Base-by-base conservation (phyloP, 148 eudicot genomes). In the Amaranthus hypochondriacus region DNA sequence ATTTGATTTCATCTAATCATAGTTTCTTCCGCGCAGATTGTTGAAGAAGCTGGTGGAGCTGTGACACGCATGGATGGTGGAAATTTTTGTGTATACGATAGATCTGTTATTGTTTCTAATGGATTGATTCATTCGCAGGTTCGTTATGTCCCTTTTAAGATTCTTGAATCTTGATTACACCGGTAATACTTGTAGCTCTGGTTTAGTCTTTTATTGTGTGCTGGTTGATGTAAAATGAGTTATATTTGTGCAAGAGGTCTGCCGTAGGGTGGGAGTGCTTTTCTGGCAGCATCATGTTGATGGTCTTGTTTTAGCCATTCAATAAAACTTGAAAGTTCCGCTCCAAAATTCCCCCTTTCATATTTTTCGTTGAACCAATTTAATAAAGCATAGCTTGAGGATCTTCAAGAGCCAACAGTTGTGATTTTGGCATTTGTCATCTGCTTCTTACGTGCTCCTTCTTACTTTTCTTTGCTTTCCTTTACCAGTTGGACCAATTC, bases 1-100 rank as follows among this genome's bases (percentile, higher is more conserved):
- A 58, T 62, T 18, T 56, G 6, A 1, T 56, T 18, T 56, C 8
- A 1, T 56, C 56, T 72, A 49, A 56, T 28, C 43, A 18, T 42
- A 69, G 52, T 68, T 70, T 54, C 44, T 71, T 52, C 77, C 52
- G 42, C 68, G 80, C 88, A 95, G 99, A 92, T 95, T 76, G 98
- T 92, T 78, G 98, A 95, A 86, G 98, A 92, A 84, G 99, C 99
- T 68, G 99, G 97, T 72, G 96, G 99, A 67, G 82, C 87, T 76
- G 97, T 89, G 79, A 81, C 97, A 51, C 78, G 96, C 73, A 95
- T 95, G 97, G 99, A 95, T 76, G 99, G 96, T 56, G 94, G 75
- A 48, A 90, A 84, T 9, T 95, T 90, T 81, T 83, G 85, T 69
- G 97, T 95, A 10, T 95, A 81, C 72, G 99, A 95, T 71, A 88